Evolutionary conservation across 257 asterid genomes (phyloP).

Genomic region (Asclepias syriaca): DNA sequence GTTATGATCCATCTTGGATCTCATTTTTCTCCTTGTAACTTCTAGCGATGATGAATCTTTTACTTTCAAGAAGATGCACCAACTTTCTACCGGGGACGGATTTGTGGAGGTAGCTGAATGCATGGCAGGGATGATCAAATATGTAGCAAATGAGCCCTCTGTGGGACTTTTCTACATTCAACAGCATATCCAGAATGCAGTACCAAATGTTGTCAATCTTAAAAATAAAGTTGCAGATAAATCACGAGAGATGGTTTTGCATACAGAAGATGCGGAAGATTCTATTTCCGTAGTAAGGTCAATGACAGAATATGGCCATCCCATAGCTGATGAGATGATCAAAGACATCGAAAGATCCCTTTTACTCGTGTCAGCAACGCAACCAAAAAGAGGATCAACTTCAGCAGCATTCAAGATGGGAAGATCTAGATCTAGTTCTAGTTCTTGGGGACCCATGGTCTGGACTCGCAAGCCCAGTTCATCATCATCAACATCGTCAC

Average conservation of each 20-base stretch:
- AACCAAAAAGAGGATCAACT: conserved; percentile 63
- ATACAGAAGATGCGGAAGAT: conserved; percentile 78
- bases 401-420: conserved; percentile 48
- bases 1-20: not conserved
- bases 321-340: conserved; percentile 75
- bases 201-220: conserved; percentile 65
- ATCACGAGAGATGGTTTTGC: conserved; percentile 60
- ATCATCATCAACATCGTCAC: not conserved
- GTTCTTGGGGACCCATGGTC: conserved; percentile 69
- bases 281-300: conserved; percentile 60
- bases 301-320: conserved; percentile 81
- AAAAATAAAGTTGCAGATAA: conserved; percentile 52
- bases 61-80: conserved; percentile 74
- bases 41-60: conserved; percentile 76
- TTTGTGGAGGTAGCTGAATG: conserved; percentile 77
- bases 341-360: conserved; percentile 60
- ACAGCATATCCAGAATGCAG: conserved; percentile 70
- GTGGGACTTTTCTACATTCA: conserved; percentile 92
- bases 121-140: conserved; percentile 75
- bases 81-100: conserved; percentile 72
- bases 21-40: conserved; percentile 8
- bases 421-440: conserved; percentile 32
- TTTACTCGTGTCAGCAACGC: conserved; percentile 52
- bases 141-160: conserved; percentile 93
- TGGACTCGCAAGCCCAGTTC: conserved; percentile 49